Percentiles rank a stretch among this genome's conserved stretches.
Conservation (phyloP, 768 basidiomycete species). For the Pulveroboletus sp. region DNA sequence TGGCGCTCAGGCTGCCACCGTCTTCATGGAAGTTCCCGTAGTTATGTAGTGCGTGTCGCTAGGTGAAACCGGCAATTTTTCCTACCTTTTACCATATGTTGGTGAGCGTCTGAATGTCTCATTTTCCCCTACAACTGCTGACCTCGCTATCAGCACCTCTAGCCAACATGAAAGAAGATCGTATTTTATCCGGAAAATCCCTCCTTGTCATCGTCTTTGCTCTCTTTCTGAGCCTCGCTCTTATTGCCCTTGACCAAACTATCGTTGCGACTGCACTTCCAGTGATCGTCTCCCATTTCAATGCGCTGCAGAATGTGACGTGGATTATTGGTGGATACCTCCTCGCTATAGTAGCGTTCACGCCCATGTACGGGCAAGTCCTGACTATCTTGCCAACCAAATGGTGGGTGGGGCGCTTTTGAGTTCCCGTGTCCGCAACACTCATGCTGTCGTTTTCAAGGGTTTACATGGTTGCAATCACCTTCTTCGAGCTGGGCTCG, state of each 20-base stretch:
- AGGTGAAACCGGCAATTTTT: too few species aligned
- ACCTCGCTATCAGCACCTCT: too few species aligned
- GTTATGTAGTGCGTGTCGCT: too few species aligned
- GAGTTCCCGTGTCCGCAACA: constrained; percentile 8
- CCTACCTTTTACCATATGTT: too few species aligned
- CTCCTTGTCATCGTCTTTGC: constrained; percentile 3
- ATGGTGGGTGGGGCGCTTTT: constrained; percentile 39
- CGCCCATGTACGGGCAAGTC: constrained; percentile 9
- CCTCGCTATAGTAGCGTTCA: constrained; percentile 41
- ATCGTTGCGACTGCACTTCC: constrained; percentile 65
- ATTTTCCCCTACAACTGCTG: not conserved
- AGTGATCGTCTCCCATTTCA: constrained; percentile 8
- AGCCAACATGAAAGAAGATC: constrained; percentile 3
- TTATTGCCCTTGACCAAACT: constrained; percentile 30
- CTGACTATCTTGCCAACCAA: constrained; percentile 10
- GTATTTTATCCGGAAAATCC: constrained; percentile 5
- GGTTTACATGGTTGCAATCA: constrained; percentile 8
- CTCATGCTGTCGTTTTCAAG: constrained; percentile 38
- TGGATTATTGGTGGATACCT: constrained; percentile 74
- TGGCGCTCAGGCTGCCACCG: too few species aligned
- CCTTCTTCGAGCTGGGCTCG: constrained; percentile 42
- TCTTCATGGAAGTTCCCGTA: too few species aligned
- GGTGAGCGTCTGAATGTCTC: not conserved
- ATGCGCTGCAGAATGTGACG: constrained; percentile 13
- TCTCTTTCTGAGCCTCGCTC: constrained; percentile 7